These are phyloP conservation scores for Leccinum pellstonianum DNA, from an alignment of 768 basidiomycete genomes.

Conservation along the genomic window DNA sequence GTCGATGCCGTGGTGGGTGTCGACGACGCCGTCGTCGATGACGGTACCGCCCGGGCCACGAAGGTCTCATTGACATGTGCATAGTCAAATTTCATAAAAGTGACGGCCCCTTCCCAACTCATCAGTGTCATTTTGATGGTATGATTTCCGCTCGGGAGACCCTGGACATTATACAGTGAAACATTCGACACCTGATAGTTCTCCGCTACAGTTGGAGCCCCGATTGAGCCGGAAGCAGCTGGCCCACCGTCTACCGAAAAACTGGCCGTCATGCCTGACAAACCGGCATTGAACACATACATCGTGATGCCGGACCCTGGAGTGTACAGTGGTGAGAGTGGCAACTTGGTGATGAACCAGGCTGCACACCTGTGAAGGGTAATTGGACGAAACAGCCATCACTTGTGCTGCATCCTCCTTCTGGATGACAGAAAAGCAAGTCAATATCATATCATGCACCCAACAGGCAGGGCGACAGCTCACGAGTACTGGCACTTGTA, in stretches of 20 bases:
- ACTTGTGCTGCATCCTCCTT: slow-evolving; percentile 15
- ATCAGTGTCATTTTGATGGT: slow-evolving; percentile 2
- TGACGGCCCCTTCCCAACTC: slow-evolving; percentile 16
- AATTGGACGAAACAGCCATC: slow-evolving; percentile 20
- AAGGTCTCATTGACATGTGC: slow-evolving; percentile 20
- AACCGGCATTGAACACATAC: slow-evolving; percentile 25
- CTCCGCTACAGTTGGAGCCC: too few species aligned
- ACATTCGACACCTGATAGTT: too few species aligned
- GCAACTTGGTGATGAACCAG: neutral
- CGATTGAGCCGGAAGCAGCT: too few species aligned
- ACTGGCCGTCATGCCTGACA: slow-evolving; percentile 21
- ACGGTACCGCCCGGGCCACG: too few species aligned
- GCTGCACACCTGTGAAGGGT: slow-evolving; percentile 23
- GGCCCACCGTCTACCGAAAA: too few species aligned
- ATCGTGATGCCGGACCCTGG: slow-evolving; percentile 28
- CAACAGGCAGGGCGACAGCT: neutral
- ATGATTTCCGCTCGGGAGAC: too few species aligned
- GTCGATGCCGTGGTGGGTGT: neutral
- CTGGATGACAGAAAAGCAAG: slow-evolving; percentile 7
- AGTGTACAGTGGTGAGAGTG: neutral
- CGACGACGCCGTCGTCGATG: too few species aligned
- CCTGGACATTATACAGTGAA: too few species aligned
- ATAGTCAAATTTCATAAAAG: slow-evolving; percentile 30
- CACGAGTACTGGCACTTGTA: slow-evolving; percentile 17
- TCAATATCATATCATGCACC: neutral